Evolutionary conservation across 2,329 filamentous ascomycete genomes (phyloP).

Genomic region (Torrubiellomyces zombiae): DNA sequence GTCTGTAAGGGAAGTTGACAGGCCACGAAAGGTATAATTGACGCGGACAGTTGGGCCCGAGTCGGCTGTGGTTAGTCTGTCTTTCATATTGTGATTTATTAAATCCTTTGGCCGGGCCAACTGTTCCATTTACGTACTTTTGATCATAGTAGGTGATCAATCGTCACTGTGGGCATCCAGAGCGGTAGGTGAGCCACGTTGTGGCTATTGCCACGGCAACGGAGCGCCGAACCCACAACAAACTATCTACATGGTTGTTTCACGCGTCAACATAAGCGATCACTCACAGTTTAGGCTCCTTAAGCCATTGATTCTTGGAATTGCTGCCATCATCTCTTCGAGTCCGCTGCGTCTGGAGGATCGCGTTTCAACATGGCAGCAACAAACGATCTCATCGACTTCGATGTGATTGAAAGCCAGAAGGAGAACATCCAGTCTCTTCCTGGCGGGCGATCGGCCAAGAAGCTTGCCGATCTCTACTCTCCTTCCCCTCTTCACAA

Average conservation of each 20-base stretch:
- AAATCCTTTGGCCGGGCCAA: no score
- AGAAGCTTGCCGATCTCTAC: conserved; percentile 71
- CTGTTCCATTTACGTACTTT: no score
- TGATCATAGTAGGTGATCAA: no score
- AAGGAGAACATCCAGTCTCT: conserved; percentile 97
- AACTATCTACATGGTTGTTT: no score
- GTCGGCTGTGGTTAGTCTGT: no score
- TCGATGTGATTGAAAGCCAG: conserved; percentile 87
- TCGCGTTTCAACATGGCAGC: conserved; percentile 25
- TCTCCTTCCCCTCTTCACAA: conserved; percentile 46
- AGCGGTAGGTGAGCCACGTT: no score
- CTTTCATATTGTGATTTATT: no score
- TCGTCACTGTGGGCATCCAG: no score
- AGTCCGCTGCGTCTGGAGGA: conserved; percentile 5
- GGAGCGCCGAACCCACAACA: background rate
- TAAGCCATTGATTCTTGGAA: background rate
- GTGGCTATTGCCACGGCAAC: conserved; percentile 7
- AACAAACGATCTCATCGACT: conserved; percentile 45
- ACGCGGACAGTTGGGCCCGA: no score
- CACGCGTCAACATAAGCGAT: conserved; percentile 8
- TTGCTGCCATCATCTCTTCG: background rate
- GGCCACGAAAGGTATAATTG: no score
- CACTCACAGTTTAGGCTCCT: no score
- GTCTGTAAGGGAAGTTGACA: no score
- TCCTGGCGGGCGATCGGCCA: conserved; percentile 73